Evolutionary conservation across 371 early-diverging fungal genomes (phyloP).

Genomic region (Rhizopus delemar): DNA sequence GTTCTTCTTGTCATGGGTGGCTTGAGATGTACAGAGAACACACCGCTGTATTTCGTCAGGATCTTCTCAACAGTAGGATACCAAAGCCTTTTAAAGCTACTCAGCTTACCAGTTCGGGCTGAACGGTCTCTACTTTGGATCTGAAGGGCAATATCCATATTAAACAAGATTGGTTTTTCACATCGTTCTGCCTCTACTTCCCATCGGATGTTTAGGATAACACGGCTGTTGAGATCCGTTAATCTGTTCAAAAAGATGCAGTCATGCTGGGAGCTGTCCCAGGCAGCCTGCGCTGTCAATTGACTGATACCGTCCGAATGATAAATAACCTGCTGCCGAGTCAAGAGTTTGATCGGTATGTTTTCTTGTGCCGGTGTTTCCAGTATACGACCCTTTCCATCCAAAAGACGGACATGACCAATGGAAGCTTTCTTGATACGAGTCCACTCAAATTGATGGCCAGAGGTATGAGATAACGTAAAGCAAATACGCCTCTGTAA

Average conservation of each 20-base stretch:
- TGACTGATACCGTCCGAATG: constrained; percentile 66
- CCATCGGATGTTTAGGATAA: constrained; percentile 61
- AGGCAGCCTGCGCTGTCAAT: constrained; percentile 62
- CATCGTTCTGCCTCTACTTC: constrained; percentile 63
- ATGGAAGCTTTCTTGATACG: constrained; percentile 57
- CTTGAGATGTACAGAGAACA: constrained; percentile 58
- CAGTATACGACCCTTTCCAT: constrained; percentile 63
- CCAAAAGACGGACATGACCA: constrained; percentile 68
- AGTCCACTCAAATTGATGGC: constrained; percentile 68
- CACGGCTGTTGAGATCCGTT: constrained; percentile 62
- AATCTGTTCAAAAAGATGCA: constrained; percentile 70
- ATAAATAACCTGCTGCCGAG: constrained; percentile 48
- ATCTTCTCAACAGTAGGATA: constrained; percentile 27
- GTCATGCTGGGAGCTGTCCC: constrained; percentile 87
- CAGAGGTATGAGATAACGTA: constrained; percentile 75
- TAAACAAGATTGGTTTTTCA: constrained; percentile 56
- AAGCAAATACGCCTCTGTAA: constrained; percentile 78
- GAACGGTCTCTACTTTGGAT: constrained; percentile 64
- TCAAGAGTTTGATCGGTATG: constrained; percentile 54
- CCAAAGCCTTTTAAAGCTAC: constrained; percentile 38
- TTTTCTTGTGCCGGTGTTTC: constrained; percentile 58
- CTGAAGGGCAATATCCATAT: constrained; percentile 67
- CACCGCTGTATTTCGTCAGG: constrained; percentile 52
- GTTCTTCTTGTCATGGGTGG: constrained; percentile 62
- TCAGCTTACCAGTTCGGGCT: constrained; percentile 33